Base-by-base conservation (phyloP, 306 rosid species). In the Cucurbita argyrosperma region DNA sequence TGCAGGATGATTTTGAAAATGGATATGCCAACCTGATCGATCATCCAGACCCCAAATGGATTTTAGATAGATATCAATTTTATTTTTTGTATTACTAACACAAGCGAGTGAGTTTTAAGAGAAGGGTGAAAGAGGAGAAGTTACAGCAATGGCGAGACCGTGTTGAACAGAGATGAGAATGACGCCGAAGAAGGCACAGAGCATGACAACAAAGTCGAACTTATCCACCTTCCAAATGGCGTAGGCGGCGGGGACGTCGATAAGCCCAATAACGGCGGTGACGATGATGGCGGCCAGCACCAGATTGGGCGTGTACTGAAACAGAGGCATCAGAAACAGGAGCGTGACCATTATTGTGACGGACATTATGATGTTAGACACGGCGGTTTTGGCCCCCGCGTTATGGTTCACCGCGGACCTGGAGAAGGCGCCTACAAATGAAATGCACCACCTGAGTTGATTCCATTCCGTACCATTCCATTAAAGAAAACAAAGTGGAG, bases 351-450 rank as follows among this genome's bases (percentile, higher is more conserved):
- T 89, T 7, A 94, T 92, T 7, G 99, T 86, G 76, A 88, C 85
- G 0, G 99, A 94, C 99, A 94, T 94, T 15, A 94, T 87, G 26
- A 94, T 70, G 80, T 94, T 94, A 9, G 99, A 94, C 68, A 82
- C 83, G 4, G 96, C 99, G 53, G 99, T 85, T 75, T 91, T 89
- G 3, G 91, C 95, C 49, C 99, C 99, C 0, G 99, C 97, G 21
- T 94, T 91, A 68, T 91, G 90, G 57, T 94, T 94, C 75, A 94
- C 99, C 0, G 99, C 99, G 10, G 99, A 91, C 54, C 99, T 78
- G 15, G 99, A 94, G 78, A 94, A 94, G 0, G 99, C 80, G 23
- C 99, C 98, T 92, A 88, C 76, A 49, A 9, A 47, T 30, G 3
- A 2, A 30, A 30, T 30, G 35, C 35, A 30, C 3, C 35, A 3